These are phyloP conservation scores for Capsicum chinense DNA, from an alignment of 257 asterid species.

Conservation along the genomic window DNA sequence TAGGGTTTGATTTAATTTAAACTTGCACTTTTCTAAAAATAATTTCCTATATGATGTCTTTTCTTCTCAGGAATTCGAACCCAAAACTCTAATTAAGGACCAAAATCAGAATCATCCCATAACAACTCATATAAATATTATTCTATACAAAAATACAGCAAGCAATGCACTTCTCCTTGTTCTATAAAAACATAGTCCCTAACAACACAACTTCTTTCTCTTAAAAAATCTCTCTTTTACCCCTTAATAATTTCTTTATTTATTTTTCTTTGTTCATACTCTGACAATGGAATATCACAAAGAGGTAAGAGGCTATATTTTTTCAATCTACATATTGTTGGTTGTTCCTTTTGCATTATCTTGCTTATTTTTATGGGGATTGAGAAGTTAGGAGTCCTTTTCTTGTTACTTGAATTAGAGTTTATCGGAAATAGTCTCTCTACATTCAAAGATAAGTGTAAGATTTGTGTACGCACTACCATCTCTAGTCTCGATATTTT, in stretches of 20 bases:
- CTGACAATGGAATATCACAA: constrained; percentile 21
- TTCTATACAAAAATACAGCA: background rate
- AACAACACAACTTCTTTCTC: background rate
- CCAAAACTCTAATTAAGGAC: background rate
- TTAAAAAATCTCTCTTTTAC: background rate
- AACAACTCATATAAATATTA: no score
- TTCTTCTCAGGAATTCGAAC: background rate
- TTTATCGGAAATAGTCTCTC: no score
- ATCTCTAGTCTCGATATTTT: no score
- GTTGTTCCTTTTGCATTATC: background rate
- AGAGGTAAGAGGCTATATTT: constrained; percentile 23
- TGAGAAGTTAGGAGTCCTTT: background rate
- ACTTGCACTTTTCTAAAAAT: no score
- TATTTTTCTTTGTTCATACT: background rate
- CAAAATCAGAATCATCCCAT: accelerated
- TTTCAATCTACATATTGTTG: background rate
- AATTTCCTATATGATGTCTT: background rate
- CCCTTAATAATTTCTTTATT: background rate
- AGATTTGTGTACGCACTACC: no score
- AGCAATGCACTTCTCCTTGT: constrained; percentile 1
- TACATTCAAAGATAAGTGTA: no score
- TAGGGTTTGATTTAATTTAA: no score
- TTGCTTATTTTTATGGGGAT: background rate
- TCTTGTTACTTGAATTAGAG: no score
- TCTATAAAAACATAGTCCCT: constrained; percentile 12